These are phyloP conservation scores for Escovopsis weberi DNA, from an alignment of 2,329 filamentous ascomycete genomes.

Conservation along the genomic window DNA sequence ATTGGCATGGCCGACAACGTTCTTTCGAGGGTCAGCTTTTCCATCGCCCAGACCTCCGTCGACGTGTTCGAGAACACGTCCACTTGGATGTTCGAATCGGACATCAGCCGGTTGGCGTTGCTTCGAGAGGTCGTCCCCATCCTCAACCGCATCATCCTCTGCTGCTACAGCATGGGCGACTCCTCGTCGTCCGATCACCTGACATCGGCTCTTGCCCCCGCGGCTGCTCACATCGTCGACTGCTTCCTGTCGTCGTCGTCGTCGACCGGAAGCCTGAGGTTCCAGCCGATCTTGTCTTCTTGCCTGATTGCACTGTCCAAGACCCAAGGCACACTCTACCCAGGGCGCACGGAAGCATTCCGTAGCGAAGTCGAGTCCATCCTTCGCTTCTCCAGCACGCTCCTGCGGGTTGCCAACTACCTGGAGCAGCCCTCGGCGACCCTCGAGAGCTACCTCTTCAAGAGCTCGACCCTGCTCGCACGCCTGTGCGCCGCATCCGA, in stretches of 20 bases:
- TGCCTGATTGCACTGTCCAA: slow-evolving; percentile 36
- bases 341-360: slow-evolving; percentile 37
- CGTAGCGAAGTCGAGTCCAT: slow-evolving; percentile 49
- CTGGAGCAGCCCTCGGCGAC: slow-evolving; percentile 47
- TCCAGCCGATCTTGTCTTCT: slow-evolving; percentile 62
- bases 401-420: slow-evolving; percentile 56
- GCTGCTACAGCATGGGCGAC: slow-evolving; percentile 62
- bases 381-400: slow-evolving; percentile 49
- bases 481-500: slow-evolving; percentile 60
- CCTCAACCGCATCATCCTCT: slow-evolving; percentile 57
- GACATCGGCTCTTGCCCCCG: slow-evolving; percentile 51
- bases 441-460: slow-evolving; percentile 68
- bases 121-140: slow-evolving; percentile 52
- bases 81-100: slow-evolving; percentile 67
- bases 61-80: slow-evolving; percentile 77
- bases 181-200: slow-evolving; percentile 28
- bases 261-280: slow-evolving; percentile 54
- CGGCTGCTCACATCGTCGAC: slow-evolving; percentile 62
- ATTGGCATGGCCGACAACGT: slow-evolving; percentile 66
- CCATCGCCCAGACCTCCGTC: slow-evolving; percentile 60
- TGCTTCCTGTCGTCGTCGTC: slow-evolving; percentile 56
- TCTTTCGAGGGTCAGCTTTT: slow-evolving; percentile 54
- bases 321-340: slow-evolving; percentile 48
- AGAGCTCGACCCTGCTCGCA: slow-evolving; percentile 60
- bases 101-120: slow-evolving; percentile 54